Evolutionary conservation across 164 flowering plant species (phyloP).

Genomic region (Echeveria elegans): DNA sequence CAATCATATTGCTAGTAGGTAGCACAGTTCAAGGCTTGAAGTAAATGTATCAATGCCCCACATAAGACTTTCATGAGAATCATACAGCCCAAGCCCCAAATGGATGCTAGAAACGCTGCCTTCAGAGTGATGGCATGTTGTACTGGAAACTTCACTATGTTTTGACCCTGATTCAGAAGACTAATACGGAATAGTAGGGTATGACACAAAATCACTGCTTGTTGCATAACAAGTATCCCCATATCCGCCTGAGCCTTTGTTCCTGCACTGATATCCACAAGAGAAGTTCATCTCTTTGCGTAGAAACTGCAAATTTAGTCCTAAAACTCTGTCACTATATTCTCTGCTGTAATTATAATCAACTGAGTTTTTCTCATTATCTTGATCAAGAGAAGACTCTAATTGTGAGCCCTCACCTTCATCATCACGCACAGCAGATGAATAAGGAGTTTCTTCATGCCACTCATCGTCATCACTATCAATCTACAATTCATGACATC

Average conservation of each 20-base stretch:
- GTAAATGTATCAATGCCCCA: conserved; percentile 1
- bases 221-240: not conserved
- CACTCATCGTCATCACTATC: conserved; percentile 13
- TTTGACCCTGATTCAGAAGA: not conserved
- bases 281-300: not conserved
- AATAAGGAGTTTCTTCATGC: conserved; percentile 12
- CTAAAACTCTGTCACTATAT: not conserved
- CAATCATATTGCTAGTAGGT: conserved; percentile 23
- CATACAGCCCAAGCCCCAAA: not conserved
- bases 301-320: not conserved
- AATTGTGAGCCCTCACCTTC: not conserved
- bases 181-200: not conserved
- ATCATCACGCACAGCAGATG: not conserved
- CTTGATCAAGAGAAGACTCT: conserved; percentile 1
- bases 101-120: not conserved
- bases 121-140: not conserved
- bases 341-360: not conserved
- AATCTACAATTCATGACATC: conserved; percentile 29
- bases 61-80: not conserved
- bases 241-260: not conserved
- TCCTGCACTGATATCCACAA: not conserved
- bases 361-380: not conserved
- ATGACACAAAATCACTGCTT: not conserved
- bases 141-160: not conserved
- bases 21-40: conserved; percentile 10